phyloP scores from a whole-genome alignment of 495 filamentous ascomycete species.

The Talaromyces stipitatus region DNA sequence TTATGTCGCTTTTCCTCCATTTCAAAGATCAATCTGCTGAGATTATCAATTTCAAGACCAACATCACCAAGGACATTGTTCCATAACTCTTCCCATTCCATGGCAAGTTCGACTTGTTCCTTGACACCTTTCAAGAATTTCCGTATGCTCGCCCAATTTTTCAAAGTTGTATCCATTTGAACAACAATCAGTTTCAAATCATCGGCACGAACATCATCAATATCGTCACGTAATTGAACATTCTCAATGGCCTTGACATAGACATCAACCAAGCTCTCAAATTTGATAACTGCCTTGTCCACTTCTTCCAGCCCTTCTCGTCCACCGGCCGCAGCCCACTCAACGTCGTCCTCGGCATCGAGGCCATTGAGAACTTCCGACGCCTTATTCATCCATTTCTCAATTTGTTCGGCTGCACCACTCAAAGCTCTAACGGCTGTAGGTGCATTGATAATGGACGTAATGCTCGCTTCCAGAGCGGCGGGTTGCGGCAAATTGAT shows the following conservation, averaged over 20 bases:
- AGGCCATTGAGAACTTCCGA: conserved; percentile 76
- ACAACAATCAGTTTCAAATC: conserved; percentile 63
- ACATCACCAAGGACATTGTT: conserved; percentile 90
- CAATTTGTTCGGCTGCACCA: conserved; percentile 81
- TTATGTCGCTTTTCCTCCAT: conserved; percentile 92
- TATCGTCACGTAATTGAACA: conserved; percentile 73
- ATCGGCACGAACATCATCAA: conserved; percentile 56
- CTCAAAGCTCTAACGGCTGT: conserved; percentile 70
- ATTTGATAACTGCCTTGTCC: conserved; percentile 74
- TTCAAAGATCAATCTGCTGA: conserved; percentile 79
- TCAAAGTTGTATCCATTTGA: conserved; percentile 79
- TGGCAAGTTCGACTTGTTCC: conserved; percentile 85
- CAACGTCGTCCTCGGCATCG: conserved; percentile 91
- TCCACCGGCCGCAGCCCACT: conserved; percentile 92
- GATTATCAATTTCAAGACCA: conserved; percentile 76
- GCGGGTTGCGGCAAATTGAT: conserved; percentile 78
- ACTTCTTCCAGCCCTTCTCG: conserved; percentile 84
- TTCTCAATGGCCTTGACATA: conserved; percentile 89
- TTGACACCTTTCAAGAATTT: conserved; percentile 68
- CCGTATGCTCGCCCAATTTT: conserved; percentile 78
- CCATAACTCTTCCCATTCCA: conserved; percentile 99
- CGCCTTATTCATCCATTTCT: conserved; percentile 85
- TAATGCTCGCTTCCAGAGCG: conserved; percentile 70
- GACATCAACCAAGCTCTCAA: conserved; percentile 79
- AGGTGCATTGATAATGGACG: conserved; percentile 71